Conservation (phyloP, 768 basidiomycete genomes). For the Ramaria rubella region DNA sequence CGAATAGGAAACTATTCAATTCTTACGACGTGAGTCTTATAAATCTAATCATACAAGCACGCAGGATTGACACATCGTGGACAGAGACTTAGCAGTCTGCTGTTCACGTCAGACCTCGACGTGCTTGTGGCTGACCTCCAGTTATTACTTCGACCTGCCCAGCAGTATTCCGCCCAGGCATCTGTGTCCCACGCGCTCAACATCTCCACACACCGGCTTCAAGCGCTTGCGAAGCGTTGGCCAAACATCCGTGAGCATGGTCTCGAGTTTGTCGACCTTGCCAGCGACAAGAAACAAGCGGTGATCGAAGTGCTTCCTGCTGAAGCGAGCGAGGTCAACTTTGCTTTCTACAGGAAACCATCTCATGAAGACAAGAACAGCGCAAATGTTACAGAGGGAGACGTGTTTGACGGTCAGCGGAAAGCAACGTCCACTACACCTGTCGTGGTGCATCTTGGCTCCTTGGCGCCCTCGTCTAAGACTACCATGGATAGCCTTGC, state of each 20-base stretch:
- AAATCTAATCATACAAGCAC: slow-evolving; percentile 3
- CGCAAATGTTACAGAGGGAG: slow-evolving; percentile 33
- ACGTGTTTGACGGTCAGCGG: slow-evolving; percentile 28
- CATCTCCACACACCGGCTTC: slow-evolving; percentile 73
- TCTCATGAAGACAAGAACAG: slow-evolving; percentile 36
- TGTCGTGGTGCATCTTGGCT: slow-evolving; percentile 55
- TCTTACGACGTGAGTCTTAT: slow-evolving; percentile 86
- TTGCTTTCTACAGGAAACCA: slow-evolving; percentile 67
- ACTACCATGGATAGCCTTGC: slow-evolving; percentile 71
- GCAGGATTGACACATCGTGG: neutral
- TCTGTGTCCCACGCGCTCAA: slow-evolving; percentile 77
- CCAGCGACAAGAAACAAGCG: slow-evolving; percentile 40
- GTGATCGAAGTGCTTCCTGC: slow-evolving; percentile 58
- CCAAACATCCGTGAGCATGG: slow-evolving; percentile 75
- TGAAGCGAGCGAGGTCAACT: slow-evolving; percentile 73
- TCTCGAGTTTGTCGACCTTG: slow-evolving; percentile 64
- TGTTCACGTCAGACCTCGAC: slow-evolving; percentile 85
- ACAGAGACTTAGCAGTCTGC: slow-evolving; percentile 83
- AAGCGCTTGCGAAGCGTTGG: slow-evolving; percentile 82
- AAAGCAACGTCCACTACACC: slow-evolving; percentile 40
- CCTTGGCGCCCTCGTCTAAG: slow-evolving; percentile 52
- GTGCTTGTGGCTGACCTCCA: slow-evolving; percentile 77
- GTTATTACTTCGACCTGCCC: slow-evolving; percentile 84
- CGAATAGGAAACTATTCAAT: slow-evolving; percentile 91
- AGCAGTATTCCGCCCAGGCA: slow-evolving; percentile 88